Percentiles rank a stretch among this genome's conserved stretches.
Conservation (phyloP, 345 rosid species). For the Conringia planisiliqua region DNA sequence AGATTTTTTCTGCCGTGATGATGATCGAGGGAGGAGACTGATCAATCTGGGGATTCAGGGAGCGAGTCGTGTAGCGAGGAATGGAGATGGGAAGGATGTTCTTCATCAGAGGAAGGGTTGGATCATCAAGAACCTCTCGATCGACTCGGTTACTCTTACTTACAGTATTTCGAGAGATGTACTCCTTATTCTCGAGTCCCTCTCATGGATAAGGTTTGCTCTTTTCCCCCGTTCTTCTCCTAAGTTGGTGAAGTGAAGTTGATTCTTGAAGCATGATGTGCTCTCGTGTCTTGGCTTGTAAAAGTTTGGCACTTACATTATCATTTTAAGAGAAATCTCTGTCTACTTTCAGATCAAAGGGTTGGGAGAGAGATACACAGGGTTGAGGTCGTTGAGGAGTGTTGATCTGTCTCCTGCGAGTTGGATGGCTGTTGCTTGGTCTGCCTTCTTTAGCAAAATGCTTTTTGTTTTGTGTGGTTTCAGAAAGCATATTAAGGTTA, state of each 20-base stretch:
- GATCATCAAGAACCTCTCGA: slow-evolving; percentile 70
- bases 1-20: slow-evolving; percentile 3
- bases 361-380: slow-evolving; percentile 57
- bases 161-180: slow-evolving; percentile 81
- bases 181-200: slow-evolving; percentile 91
- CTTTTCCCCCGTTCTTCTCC: background rate
- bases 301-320: background rate
- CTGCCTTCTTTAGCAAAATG: background rate
- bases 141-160: slow-evolving; percentile 67
- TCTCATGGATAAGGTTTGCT: slow-evolving; percentile 88
- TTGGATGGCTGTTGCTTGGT: slow-evolving; percentile 99
- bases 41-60: slow-evolving; percentile 57
- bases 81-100: slow-evolving; percentile 82
- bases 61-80: slow-evolving; percentile 86
- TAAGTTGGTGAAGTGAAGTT: background rate
- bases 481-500: background rate
- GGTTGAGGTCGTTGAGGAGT: slow-evolving; percentile 79
- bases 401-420: slow-evolving; percentile 99
- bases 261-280: background rate
- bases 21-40: slow-evolving; percentile 44
- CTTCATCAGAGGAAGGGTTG: slow-evolving; percentile 75
- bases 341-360: slow-evolving; percentile 57
- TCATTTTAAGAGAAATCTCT: background rate
- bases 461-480: background rate
- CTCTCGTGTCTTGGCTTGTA: background rate